Base-by-base conservation (phyloP, 768 basidiomycete species). In the Paxillus rubicundulus region DNA sequence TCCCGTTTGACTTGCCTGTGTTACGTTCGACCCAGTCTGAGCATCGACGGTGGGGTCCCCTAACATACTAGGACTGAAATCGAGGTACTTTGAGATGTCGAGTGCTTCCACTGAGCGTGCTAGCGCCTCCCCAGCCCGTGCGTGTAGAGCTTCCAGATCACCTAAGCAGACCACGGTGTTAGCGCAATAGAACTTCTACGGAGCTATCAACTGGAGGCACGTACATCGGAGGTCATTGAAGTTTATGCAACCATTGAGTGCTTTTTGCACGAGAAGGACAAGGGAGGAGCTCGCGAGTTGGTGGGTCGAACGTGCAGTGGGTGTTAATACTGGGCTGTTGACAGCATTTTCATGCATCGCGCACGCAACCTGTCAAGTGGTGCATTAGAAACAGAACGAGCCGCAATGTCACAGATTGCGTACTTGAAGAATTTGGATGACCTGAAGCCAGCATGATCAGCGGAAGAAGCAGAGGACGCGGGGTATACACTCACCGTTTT, bases 301-400 rank as follows among this genome's bases (percentile, higher is more conserved):
- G 13, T 66, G 50, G 5, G n/a, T 5, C 24, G 48, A 41, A 17
- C 44, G 61, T 36, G 58, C 21, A 2, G 18, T 2, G 4, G 2
- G 6, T 21, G 58, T 38, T 50, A 64, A 53, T 12, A 6, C 1
- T 8, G 34, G 18, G 20, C 60, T 58, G 2, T 51, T 63, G 47
- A 64, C 12, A 12, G 58, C 61, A n/a, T 47, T 63, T 54, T 66
- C 55, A 8, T 63, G 64, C 64, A 64, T 51, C 5, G 61, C 61
- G 34, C 50, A 54, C 3, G 64, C 63, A 34, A 63, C 21, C 63
- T 64, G 46, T 33, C 32, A 40, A 5, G 18, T 17, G 37, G 17
- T 14, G 10, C 12, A 38, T 57, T 18, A 60, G 44, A 34, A 7
- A 41, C 13, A 9, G 9, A 33, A 16, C 33, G 27, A 36, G 28